Base-by-base conservation (phyloP, 768 basidiomycete genomes). In the Serendipita sp. region DNA sequence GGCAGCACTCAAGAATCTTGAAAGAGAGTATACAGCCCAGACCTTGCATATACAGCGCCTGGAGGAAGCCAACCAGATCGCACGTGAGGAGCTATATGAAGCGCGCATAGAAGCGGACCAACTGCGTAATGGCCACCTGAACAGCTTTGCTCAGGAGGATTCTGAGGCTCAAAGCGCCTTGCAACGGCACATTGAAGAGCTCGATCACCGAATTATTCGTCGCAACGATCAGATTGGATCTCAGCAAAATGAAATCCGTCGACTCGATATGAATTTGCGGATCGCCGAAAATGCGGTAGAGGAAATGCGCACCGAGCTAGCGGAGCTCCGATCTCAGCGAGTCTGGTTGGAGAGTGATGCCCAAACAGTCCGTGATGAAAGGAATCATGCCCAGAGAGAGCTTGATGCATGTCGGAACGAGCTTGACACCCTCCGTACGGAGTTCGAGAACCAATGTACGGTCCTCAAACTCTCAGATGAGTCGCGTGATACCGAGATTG, bases 311-410 rank as follows among this genome's bases (percentile, higher is more conserved):
- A 72, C 70, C 16, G 89, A 91, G 68, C 71, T 88, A 64, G 88
- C 88, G 69, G 79, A 80, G 66, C 75, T 84, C 65, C 76, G 74
- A 23, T 78, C 81, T 3, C 81, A 89, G 75, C 88, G 85, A 71
- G 82, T 82, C 64, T 83, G 86, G 1, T 88, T 91, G 86, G 81
- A 91, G 0, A 88, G 90, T 66, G 89, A 91, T 70, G 91, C 89
- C 69, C 84, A 84, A 3, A 83, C 85, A 63, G 87, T 87, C 1
- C 77, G 89, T 63, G 85, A 85, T 63, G 81, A 84, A 23, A 78
- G 89, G 40, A 85, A 91, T 71, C 78, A 78, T 29, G 85, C 87
- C 3, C 70, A 83, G 46, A 69, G 70, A 63, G 75, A 74, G 65
- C 71, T 80, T 31, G 89, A 90, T 64, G 73, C 72, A n/a, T 71